phyloP scores from a whole-genome alignment of 2,329 filamentous ascomycete species.

The Boeremia exigua region DNA sequence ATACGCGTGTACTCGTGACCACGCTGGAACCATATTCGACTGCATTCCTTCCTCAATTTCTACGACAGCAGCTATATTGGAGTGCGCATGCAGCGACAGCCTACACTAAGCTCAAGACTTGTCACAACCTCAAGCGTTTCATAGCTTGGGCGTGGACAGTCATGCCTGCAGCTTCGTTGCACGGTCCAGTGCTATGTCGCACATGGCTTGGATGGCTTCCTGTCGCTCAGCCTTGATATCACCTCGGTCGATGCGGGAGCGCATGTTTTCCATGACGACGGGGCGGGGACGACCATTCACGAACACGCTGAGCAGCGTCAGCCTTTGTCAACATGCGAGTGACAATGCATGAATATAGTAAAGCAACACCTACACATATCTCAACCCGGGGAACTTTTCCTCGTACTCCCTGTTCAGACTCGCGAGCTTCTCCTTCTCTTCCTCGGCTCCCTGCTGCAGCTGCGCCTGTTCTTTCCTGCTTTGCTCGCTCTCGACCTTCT shows the following conservation, averaged over 20 bases:
- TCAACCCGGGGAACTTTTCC: constrained; percentile 76
- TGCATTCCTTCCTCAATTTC: too few relatives aligned
- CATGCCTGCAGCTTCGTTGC: constrained; percentile 62
- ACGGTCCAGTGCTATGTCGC: constrained; percentile 84
- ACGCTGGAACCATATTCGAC: too few relatives aligned
- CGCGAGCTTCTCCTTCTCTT: constrained; percentile 64
- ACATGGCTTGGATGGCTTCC: constrained; percentile 87
- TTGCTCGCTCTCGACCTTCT: constrained; percentile 80
- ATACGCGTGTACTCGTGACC: too few relatives aligned
- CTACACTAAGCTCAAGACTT: background rate
- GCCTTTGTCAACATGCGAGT: background rate
- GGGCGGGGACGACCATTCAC: constrained; percentile 80
- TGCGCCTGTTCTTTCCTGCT: constrained; percentile 83
- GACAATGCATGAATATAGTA: background rate
- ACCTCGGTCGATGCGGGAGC: constrained; percentile 70
- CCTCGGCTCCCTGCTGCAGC: constrained; percentile 60
- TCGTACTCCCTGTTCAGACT: constrained; percentile 80
- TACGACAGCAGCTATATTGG: too few relatives aligned
- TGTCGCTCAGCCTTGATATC: constrained; percentile 71
- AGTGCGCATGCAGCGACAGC: too few relatives aligned
- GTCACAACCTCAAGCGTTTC: background rate
- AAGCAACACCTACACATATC: constrained; percentile 68
- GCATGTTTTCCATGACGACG: constrained; percentile 84
- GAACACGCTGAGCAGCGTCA: constrained; percentile 65
- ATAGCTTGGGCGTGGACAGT: background rate